Evolutionary conservation across 306 rosid species (phyloP), one percentile per base, ranked within the genome.

Genomic region (Cucurbita maxima): DNA sequence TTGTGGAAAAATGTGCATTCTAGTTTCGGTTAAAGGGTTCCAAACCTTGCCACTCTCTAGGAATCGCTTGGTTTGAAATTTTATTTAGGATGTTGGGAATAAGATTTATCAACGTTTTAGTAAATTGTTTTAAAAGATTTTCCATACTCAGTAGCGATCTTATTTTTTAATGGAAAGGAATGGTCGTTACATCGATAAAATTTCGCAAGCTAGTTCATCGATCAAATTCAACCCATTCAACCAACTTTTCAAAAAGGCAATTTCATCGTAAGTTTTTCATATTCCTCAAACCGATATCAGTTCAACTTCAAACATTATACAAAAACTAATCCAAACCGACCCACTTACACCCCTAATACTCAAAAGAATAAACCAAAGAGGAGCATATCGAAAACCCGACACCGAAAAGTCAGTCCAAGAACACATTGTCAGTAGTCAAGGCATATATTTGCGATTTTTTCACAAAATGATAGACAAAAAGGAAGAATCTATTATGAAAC

Each of bases 401-500:
- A 15, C 36, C 60, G 19, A 56, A 54, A n/a, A 54, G 58, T 20
- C 60, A 56, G 12, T 58, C 38, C 25, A 52, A 25, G 16, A 10
- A 43, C 6, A 19, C 38, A 12, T 43, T 30, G 5, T 14, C 6
- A 37, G 10, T 43, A 43, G 37, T 20, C 38, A 44, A 40, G 72
- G 72, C 72, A 66, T 44, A 43, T 8, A 47, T 44, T 45, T 15
- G 13, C 20, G 47, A 44, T 19, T 25, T 69, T 44, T 47, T 4
- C 56, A 69, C 13, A 7, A 14, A 47, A 66, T 66, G 54, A 7
- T 10, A 43, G 36, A 66, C 36, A 64, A 4, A 43, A 44, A 69
- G 43, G 58, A 53, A 63, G 58, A 69, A 69, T 69, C 73, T 47
- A 69, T 69, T 47, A 41, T 69, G 73, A 47, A 67, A 7, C 22